These are phyloP conservation scores for Chloranthus sessilifolius DNA, from an alignment of 164 flowering plant species.

Conservation along the genomic window DNA sequence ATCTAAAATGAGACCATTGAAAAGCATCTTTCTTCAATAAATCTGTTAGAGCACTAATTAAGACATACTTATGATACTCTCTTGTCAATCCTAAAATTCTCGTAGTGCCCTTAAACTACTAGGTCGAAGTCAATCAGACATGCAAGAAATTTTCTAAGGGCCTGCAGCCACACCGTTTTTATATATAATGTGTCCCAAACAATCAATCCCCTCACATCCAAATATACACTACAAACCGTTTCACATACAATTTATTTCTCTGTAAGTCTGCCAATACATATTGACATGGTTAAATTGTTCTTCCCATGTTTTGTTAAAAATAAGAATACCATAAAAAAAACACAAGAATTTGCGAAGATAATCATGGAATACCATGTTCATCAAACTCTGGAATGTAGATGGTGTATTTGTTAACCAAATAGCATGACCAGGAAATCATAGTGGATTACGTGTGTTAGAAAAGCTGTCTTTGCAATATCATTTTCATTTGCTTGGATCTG, in stretches of 20 bases:
- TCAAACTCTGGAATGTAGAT: not conserved
- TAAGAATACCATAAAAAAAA: not conserved
- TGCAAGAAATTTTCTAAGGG: not conserved
- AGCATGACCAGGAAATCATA: not conserved
- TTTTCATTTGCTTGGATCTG: not conserved
- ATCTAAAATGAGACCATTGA: too few relatives aligned
- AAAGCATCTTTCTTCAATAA: too few relatives aligned
- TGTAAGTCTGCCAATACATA: not conserved
- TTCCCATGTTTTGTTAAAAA: not conserved
- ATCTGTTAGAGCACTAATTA: too few relatives aligned
- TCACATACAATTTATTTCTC: not conserved
- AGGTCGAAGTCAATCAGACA: not conserved
- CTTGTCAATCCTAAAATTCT: too few relatives aligned
- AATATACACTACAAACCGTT: not conserved
- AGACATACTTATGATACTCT: too few relatives aligned
- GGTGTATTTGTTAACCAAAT: not conserved
- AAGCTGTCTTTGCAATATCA: not conserved
- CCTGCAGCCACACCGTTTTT: not conserved
- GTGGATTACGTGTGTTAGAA: not conserved
- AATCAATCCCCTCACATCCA: not conserved
- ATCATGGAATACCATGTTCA: not conserved
- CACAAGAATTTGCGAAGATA: not conserved
- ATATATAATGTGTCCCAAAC: not conserved
- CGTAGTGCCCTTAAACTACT: not conserved
- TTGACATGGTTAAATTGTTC: not conserved